Evolutionary conservation across 495 filamentous ascomycete genomes (phyloP).

Genomic region (Choiromyces venosus): DNA sequence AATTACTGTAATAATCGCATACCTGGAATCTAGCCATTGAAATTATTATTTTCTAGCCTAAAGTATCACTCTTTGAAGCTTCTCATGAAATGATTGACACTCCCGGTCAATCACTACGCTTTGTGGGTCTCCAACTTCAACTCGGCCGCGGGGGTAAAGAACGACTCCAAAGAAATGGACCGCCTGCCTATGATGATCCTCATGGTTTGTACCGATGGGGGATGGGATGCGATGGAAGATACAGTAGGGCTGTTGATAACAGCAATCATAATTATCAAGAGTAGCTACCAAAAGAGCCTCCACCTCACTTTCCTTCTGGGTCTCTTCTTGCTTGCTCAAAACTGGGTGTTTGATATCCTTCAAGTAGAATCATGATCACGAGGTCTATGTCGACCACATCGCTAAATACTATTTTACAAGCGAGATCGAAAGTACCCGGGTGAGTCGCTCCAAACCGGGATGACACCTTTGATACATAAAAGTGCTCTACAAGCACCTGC

Average conservation of each 20-base stretch:
- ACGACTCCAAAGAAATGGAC: not conserved
- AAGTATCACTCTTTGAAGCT: no score
- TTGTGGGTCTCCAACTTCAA: no score
- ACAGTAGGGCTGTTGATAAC: not conserved
- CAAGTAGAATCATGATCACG: not conserved
- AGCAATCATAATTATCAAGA: not conserved
- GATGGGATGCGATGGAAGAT: not conserved
- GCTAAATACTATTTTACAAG: not conserved
- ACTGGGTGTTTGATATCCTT: not conserved
- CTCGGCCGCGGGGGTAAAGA: no score
- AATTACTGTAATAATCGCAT: no score
- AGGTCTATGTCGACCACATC: not conserved
- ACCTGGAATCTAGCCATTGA: no score
- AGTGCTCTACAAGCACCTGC: not conserved
- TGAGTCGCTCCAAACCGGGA: not conserved
- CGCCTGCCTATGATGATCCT: not conserved
- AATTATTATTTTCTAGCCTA: no score
- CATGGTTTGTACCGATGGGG: not conserved
- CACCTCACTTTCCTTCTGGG: not conserved
- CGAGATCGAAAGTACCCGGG: not conserved
- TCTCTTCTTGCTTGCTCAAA: not conserved
- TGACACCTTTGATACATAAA: not conserved
- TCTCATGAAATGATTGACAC: no score
- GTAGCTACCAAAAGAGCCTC: not conserved
- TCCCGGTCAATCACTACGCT: no score